A percentile compares a stretch with the other conserved stretches of the same genome.
These are phyloP conservation scores for Colletotrichum sansevieriae DNA, from an alignment of 2,329 filamentous ascomycete genomes.

Conservation along the genomic window DNA sequence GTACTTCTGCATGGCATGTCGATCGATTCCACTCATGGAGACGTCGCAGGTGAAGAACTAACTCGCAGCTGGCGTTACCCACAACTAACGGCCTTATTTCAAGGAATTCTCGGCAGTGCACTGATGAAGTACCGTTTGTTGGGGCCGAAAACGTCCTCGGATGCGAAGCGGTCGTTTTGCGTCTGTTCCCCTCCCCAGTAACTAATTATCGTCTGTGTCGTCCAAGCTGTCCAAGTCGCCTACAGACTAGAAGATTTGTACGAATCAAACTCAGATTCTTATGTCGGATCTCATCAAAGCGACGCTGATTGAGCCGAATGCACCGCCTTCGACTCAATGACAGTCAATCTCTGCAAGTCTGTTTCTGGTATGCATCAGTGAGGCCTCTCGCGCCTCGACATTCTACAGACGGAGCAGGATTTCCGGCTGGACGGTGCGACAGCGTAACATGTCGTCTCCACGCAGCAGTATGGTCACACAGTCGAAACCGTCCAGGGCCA, in stretches of 20 bases:
- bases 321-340: background rate
- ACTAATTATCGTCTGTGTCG: no score
- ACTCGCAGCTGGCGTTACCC: no score
- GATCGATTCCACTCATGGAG: no score
- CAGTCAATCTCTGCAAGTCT: background rate
- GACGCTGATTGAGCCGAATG: background rate
- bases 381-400: background rate
- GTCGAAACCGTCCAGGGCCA: background rate
- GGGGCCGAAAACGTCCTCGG: constrained; percentile 23
- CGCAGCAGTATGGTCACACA: constrained; percentile 20
- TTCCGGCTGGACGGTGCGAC: constrained; percentile 4
- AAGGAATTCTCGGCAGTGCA: no score
- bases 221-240: background rate
- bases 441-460: constrained; percentile 12
- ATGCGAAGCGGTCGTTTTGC: constrained; percentile 4
- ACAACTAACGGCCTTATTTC: no score
- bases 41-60: no score
- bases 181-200: background rate
- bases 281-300: background rate
- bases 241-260: background rate
- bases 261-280: background rate
- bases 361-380: background rate
- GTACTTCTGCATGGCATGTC: no score
- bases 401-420: background rate
- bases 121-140: background rate